Evolutionary conservation across 2,329 filamentous ascomycete genomes (phyloP).

Genomic region (Moelleriella libera): DNA sequence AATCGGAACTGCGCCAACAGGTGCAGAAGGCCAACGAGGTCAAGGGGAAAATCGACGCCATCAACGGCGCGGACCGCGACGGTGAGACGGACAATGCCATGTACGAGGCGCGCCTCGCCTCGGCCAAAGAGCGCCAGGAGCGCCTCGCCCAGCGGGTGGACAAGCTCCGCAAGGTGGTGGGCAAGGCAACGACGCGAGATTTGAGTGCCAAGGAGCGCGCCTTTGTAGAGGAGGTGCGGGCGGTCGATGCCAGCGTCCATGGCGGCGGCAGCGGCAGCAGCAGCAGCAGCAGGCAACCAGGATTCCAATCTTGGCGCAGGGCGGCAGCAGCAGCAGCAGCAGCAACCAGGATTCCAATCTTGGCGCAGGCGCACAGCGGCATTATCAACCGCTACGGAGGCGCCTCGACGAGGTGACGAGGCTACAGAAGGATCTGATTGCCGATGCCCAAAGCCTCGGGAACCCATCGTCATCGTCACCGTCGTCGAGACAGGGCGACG

Average conservation of each 20-base stretch:
- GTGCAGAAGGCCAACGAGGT: constrained; percentile 52
- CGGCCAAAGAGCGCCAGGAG: constrained; percentile 40
- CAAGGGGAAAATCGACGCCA: constrained; percentile 49
- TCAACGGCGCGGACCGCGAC: constrained; percentile 34
- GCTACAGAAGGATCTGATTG: constrained; percentile 27
- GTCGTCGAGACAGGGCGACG: no score
- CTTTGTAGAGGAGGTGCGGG: constrained; percentile 31
- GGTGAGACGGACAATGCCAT: constrained; percentile 37
- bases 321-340: neutral
- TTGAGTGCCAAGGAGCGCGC: constrained; percentile 30
- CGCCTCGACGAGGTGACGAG: constrained; percentile 26
- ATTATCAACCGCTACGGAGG: constrained; percentile 5
- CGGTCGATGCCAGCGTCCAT: constrained; percentile 38
- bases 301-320: no score
- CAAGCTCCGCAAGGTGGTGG: constrained; percentile 31
- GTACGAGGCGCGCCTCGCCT: constrained; percentile 43
- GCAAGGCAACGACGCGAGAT: constrained; percentile 25
- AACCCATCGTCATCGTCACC: constrained; percentile 10
- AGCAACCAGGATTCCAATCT: neutral
- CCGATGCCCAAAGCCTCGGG: constrained; percentile 33
- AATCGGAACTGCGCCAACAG: constrained; percentile 53
- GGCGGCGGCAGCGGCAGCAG: neutral
- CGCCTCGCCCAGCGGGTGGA: constrained; percentile 47
- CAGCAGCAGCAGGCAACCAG: neutral
- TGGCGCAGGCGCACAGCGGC: neutral